These are phyloP conservation scores for Prunus mume DNA, from an alignment of 306 rosid species.

Conservation along the genomic window DNA sequence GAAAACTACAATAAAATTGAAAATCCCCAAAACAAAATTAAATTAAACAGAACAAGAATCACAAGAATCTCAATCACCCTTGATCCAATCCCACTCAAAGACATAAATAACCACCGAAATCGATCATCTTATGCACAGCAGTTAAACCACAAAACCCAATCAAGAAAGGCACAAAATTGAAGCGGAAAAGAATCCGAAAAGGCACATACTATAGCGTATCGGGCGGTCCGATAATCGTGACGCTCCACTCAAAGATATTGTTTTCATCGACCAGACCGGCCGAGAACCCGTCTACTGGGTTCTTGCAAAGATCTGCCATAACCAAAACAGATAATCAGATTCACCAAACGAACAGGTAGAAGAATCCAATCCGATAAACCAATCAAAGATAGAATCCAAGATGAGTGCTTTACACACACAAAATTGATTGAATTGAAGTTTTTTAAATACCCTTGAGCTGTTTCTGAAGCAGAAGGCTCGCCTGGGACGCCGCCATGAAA, in stretches of 20 bases:
- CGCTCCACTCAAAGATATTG: conserved; percentile 98
- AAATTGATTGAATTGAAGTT: background rate
- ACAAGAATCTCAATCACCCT: conserved; percentile 15
- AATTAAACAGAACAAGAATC: conserved; percentile 3
- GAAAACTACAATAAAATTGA: conserved; percentile 7
- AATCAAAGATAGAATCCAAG: conserved; percentile 22
- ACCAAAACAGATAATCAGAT: conserved; percentile 1
- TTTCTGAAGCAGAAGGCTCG: conserved; percentile 92
- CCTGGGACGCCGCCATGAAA: conserved; percentile 84
- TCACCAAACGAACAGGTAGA: conserved; percentile 1
- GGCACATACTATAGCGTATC: conserved; percentile 87
- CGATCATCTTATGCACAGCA: background rate
- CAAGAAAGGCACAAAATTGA: background rate
- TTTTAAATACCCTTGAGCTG: conserved; percentile 73
- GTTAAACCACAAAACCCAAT: background rate
- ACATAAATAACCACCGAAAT: conserved; percentile 5
- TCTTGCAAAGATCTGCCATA: conserved; percentile 83
- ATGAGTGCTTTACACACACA: background rate
- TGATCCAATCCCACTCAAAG: conserved; percentile 10
- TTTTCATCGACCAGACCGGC: conserved; percentile 91
- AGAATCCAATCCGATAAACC: conserved; percentile 20
- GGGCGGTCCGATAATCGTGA: conserved; percentile 95
- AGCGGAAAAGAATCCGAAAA: background rate
- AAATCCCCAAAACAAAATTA: background rate
- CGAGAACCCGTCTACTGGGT: conserved; percentile 93